Conservation (phyloP, 1,284 basidiomycete genomes). For the Schizopora paradoxa region DNA sequence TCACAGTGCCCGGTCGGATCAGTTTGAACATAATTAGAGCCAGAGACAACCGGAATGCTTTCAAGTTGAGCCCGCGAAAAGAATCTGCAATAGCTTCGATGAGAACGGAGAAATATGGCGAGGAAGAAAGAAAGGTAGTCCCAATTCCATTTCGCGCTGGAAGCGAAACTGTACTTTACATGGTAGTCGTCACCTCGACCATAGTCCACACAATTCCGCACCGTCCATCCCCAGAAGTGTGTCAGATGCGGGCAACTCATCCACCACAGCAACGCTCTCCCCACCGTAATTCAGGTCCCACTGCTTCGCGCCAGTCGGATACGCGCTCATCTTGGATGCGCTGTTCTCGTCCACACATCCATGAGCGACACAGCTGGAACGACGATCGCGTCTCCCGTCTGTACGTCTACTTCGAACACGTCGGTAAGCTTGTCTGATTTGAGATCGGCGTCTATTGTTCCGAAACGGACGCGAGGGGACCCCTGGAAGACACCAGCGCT, state of each 20-base stretch:
- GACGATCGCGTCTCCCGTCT: background rate
- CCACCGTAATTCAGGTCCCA: constrained; percentile 2
- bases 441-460: background rate
- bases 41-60: too few relatives aligned
- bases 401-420: background rate
- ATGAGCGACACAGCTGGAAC: background rate
- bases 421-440: background rate
- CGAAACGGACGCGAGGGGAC: background rate
- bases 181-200: too few relatives aligned
- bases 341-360: background rate
- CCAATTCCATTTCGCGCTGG: too few relatives aligned
- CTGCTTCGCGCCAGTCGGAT: background rate
- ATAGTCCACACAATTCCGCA: background rate
- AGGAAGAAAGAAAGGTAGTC: too few relatives aligned
- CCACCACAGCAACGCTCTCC: background rate
- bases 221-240: background rate
- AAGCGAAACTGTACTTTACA: too few relatives aligned
- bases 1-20: too few relatives aligned
- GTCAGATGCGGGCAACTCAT: background rate
- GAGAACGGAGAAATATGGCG: too few relatives aligned
- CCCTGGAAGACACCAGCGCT: background rate
- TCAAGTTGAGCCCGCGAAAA: too few relatives aligned
- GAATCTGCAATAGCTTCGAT: too few relatives aligned
- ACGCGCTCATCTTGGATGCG: background rate
- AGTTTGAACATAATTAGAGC: too few relatives aligned